Percentiles rank a stretch among this genome's conserved stretches.
Evolutionary conservation across 192 early-diverging fungal species (phyloP).

Genomic region (Backusella sp.): DNA sequence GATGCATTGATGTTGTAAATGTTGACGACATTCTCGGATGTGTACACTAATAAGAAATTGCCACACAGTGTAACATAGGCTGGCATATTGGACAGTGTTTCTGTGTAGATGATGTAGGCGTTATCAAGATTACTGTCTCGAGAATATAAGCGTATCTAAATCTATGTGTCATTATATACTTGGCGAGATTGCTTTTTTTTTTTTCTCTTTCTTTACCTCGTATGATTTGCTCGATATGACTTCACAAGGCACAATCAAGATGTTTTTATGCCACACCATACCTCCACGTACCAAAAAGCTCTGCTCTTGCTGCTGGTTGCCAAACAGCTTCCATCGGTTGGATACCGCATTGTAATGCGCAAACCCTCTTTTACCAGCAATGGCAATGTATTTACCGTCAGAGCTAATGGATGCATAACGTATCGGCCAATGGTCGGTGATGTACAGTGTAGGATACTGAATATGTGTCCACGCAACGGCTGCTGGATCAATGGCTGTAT

Average conservation of each 20-base stretch:
- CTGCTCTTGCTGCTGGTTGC: conserved; percentile 79
- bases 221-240: conserved; percentile 34
- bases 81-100: conserved; percentile 46
- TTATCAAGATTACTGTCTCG: conserved; percentile 72
- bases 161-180: too few species aligned
- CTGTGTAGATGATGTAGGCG: conserved; percentile 57
- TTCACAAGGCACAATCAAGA: conserved; percentile 68
- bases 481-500: conserved; percentile 64
- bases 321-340: conserved; percentile 88
- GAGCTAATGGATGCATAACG: conserved; percentile 67
- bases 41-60: conserved; percentile 58
- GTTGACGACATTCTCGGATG: conserved; percentile 56
- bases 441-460: conserved; percentile 70
- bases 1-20: conserved; percentile 42
- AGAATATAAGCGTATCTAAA: conserved; percentile 69
- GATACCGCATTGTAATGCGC: conserved; percentile 72
- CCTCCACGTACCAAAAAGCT: conserved; percentile 69
- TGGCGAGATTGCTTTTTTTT: neutral
- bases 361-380: conserved; percentile 84
- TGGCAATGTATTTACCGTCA: conserved; percentile 74
- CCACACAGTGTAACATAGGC: conserved; percentile 54
- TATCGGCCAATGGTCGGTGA: conserved; percentile 83
- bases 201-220: conserved; percentile 8
- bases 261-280: conserved; percentile 68
- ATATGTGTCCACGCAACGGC: conserved; percentile 64